Percentiles rank a stretch among this genome's conserved stretches.
These are phyloP conservation scores for Calocybe gangraenosa DNA, from an alignment of 768 basidiomycete species.

Conservation along the genomic window DNA sequence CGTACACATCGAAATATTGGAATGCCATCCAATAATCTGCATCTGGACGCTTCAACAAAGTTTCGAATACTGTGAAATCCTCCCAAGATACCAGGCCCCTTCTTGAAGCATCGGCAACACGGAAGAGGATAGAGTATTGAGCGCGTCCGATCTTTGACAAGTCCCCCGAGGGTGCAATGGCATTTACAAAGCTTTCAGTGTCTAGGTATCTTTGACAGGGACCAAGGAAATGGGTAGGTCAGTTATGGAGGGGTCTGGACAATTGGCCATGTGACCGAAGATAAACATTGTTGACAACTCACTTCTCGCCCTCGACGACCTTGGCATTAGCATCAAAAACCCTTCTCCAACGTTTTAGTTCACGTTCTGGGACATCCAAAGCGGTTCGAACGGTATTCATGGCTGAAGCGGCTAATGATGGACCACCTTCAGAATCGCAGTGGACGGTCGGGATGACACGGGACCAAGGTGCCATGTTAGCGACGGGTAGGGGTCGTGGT, in stretches of 20 bases:
- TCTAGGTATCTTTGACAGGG: conserved; percentile 81
- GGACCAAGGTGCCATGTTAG: conserved; percentile 33
- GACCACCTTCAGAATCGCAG: conserved; percentile 47
- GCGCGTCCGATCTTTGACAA: conserved; percentile 80
- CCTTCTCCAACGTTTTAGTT: conserved; percentile 85
- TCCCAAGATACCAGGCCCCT: conserved; percentile 87
- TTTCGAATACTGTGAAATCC: conserved; percentile 95
- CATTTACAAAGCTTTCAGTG: conserved; percentile 86
- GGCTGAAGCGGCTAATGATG: conserved; percentile 43
- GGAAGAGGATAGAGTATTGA: conserved; percentile 88
- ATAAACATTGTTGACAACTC: conserved; percentile 25
- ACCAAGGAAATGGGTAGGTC: conserved; percentile 10
- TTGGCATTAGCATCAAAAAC: conserved; percentile 84
- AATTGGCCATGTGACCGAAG: conserved; percentile 9
- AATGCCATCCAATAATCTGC: conserved; percentile 98
- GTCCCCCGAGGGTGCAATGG: conserved; percentile 87
- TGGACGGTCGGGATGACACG: conserved; percentile 46
- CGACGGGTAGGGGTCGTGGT: background rate
- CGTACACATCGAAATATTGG: conserved; percentile 93
- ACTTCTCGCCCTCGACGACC: conserved; percentile 79
- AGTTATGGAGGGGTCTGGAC: conserved; percentile 5
- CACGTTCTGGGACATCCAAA: conserved; percentile 71
- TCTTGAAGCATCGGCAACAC: conserved; percentile 76
- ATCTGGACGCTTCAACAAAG: conserved; percentile 87
- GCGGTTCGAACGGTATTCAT: conserved; percentile 64